A percentile compares a stretch with the other conserved stretches of the same genome.
Conservation (phyloP, 305 asterid species). For the Rubia occidens region DNA sequence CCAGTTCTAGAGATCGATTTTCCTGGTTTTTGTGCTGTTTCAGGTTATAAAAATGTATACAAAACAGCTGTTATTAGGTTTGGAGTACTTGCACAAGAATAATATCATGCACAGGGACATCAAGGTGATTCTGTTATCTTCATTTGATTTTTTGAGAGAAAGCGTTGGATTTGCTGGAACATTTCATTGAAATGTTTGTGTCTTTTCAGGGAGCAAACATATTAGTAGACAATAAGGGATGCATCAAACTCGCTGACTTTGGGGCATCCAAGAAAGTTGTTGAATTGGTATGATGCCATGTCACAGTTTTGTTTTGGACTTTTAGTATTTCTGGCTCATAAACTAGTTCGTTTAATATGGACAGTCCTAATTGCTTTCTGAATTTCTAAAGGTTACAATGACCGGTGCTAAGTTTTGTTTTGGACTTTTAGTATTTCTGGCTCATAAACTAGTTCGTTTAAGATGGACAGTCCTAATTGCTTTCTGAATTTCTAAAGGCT, state of each 20-base stretch:
- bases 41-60: constrained; percentile 93
- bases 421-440: constrained; percentile 12
- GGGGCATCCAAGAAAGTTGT: constrained; percentile 98
- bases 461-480: constrained; percentile 18
- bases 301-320: neutral
- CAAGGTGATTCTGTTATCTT: constrained; percentile 42
- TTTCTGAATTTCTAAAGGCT: constrained; percentile 50
- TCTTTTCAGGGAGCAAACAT: constrained; percentile 75
- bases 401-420: constrained; percentile 96
- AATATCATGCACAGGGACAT: constrained; percentile 93
- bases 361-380: constrained; percentile 20
- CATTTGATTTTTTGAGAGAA: constrained; percentile 7
- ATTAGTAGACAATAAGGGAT: constrained; percentile 85
- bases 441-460: constrained; percentile 10
- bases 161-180: constrained; percentile 11
- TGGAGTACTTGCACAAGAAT: constrained; percentile 78
- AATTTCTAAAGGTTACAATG: constrained; percentile 72
- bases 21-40: constrained; percentile 17
- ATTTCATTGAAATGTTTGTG: neutral
- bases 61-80: constrained; percentile 67
- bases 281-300: constrained; percentile 50
- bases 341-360: constrained; percentile 13
- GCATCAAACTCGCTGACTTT: constrained; percentile 93
- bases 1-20: constrained; percentile 1
- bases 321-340: neutral